A percentile compares a stretch with the other conserved stretches of the same genome.
Conservation (phyloP, 176 grass and related monocot species). For the Carex cristatella region DNA sequence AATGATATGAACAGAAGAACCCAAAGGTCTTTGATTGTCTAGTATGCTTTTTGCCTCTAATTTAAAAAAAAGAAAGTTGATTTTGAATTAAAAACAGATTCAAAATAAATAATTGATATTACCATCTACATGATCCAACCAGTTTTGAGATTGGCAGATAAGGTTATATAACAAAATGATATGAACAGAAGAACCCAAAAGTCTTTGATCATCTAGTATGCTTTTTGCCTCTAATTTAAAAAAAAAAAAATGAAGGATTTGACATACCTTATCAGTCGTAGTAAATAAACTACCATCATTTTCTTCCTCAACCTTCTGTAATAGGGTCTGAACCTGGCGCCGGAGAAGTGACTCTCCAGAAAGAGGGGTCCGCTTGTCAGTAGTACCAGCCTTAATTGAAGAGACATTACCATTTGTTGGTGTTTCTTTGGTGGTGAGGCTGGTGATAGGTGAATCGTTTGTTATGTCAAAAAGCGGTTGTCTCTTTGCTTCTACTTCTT, state of each 20-base stretch:
- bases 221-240: neutral
- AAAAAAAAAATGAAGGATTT: neutral
- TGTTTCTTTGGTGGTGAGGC: constrained; percentile 7
- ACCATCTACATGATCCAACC: neutral
- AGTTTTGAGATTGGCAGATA: neutral
- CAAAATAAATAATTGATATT: neutral
- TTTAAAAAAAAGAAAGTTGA: too few relatives aligned
- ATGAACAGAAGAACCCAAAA: neutral
- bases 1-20: neutral
- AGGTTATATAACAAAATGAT: neutral
- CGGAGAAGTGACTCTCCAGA: neutral
- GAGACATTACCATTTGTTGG: neutral
- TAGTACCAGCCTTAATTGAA: neutral
- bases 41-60: too few relatives aligned
- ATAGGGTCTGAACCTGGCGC: constrained; percentile 11
- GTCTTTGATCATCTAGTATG: neutral
- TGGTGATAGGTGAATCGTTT: constrained; percentile 20
- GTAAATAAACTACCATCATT: neutral
- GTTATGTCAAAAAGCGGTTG: constrained; percentile 17
- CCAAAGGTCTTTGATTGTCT: too few relatives aligned
- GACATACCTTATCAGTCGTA: neutral
- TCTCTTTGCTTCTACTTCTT: constrained; percentile 9
- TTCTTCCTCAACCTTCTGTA: neutral
- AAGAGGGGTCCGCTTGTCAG: neutral
- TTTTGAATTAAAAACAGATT: neutral